Conservation (phyloP, 129 eudicot species). For the Scalesia atractyloides region DNA sequence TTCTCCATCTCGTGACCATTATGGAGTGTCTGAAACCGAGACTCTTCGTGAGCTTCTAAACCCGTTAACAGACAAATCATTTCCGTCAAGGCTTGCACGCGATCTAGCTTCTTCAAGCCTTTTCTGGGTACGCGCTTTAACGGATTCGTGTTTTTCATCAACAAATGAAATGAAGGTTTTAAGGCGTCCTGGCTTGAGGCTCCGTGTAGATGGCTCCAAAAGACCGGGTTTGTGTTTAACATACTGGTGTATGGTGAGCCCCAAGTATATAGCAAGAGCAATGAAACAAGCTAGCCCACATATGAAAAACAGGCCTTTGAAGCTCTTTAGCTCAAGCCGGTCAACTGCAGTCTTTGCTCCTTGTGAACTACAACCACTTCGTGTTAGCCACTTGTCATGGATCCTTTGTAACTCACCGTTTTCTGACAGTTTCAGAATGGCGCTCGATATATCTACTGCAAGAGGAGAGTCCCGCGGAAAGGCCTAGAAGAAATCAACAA, state of each 20-base stretch:
- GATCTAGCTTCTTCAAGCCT: conserved; percentile 44
- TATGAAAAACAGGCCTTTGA: conserved; percentile 61
- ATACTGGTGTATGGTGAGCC: conserved; percentile 36
- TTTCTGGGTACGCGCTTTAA: conserved; percentile 41
- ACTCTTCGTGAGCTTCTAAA: conserved; percentile 26
- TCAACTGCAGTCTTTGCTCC: conserved; percentile 56
- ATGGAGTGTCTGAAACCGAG: conserved; percentile 28
- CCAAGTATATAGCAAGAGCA: conserved; percentile 57
- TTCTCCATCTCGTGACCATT: conserved; percentile 21
- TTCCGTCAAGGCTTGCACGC: conserved; percentile 19
- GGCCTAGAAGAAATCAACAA: conserved; percentile 42
- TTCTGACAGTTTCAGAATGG: conserved; percentile 69
- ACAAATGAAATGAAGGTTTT: conserved; percentile 55
- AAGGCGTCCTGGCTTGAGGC: conserved; percentile 46
- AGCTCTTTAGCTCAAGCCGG: conserved; percentile 64
- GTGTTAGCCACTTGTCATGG: conserved; percentile 79
- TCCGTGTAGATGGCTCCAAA: conserved; percentile 32
- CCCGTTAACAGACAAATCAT: conserved; percentile 25
- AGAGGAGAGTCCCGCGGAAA: conserved; percentile 80
- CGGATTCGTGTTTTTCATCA: conserved; percentile 63
- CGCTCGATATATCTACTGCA: conserved; percentile 76
- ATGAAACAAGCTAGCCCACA: conserved; percentile 62
- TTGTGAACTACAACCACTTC: conserved; percentile 71
- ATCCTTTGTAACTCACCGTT: conserved; percentile 78
- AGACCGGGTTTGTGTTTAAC: conserved; percentile 37